Percentiles rank a stretch among this genome's conserved stretches.
Evolutionary conservation across 2,329 filamentous ascomycete species (phyloP).

Genomic region (Aureobasidium sp.): DNA sequence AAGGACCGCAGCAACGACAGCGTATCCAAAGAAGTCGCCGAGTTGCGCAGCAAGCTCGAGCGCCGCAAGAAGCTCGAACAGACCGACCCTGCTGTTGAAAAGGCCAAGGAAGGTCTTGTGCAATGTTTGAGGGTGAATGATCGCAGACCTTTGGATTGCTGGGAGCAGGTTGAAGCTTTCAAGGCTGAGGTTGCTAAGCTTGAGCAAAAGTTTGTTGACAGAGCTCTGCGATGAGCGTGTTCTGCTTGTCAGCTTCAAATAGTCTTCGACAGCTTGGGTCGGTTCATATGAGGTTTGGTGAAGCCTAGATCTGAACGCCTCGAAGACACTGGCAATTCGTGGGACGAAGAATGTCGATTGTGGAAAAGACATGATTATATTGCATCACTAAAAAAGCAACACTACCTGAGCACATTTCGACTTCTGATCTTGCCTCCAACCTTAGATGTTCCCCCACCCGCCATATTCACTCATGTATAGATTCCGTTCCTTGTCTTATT

Average conservation of each 20-base stretch:
- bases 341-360: background rate
- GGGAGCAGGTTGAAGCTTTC: conserved; percentile 85
- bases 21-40: conserved; percentile 52
- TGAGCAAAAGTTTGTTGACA: conserved; percentile 83
- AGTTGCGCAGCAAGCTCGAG: conserved; percentile 44
- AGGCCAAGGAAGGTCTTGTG: conserved; percentile 68
- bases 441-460: too few relatives aligned
- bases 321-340: background rate
- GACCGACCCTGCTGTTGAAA: conserved; percentile 64
- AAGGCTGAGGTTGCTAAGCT: conserved; percentile 81
- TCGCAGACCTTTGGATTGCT: conserved; percentile 85
- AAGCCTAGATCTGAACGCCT: background rate
- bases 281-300: background rate
- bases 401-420: background rate
- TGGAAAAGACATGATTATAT: background rate
- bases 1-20: conserved; percentile 44
- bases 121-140: conserved; percentile 79
- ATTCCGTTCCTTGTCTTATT: background rate
- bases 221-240: conserved; percentile 50
- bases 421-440: background rate
- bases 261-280: background rate
- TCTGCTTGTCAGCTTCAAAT: background rate
- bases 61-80: conserved; percentile 52
- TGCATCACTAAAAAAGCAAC: background rate
- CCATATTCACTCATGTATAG: background rate